Base-by-base conservation (phyloP, 768 basidiomycete genomes). In the Serendipita sp. region DNA sequence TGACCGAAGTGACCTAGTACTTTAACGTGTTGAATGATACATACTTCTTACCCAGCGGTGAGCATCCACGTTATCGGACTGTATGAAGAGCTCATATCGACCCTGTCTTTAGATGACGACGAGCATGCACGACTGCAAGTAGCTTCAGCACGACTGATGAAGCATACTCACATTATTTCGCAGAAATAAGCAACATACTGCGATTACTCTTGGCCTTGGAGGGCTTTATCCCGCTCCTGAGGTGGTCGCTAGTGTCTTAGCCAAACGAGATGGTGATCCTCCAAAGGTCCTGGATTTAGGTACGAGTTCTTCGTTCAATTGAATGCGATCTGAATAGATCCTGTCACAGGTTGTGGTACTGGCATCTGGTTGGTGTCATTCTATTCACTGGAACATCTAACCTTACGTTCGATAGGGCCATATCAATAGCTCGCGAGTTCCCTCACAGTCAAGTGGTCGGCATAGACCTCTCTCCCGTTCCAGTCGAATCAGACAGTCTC, bases 381-480 rank as follows among this genome's bases (percentile, higher is more conserved):
- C 34, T 1, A 14, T 5, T 1, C n/a, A 38, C 14, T 14, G 14
- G 34, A 5, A 5, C 34, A 38, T 38, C 34, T 5, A 38, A 14
- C 1, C 14, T 38, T 38, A 5, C 14, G 34, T 5, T 38, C 26
- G 5, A 50, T 50, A 50, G 62, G 62, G 42, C 62, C 34, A 48
- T 62, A 26, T 22, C 44, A 16, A n/a, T 63, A 16, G 62, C 62
- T 14, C 13, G 22, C 3, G 33, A 56, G n/a, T 63, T 56, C 30
- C 62, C 62, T 33, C 62, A 63, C 50, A 30, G 50, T 7, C 31
- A 63, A 24, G 53, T 63, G 16, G 51, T 63, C 3, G 62, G 62
- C 48, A 56, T 63, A 22, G 62, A 63, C 28, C 53, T 63, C 16
- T 50, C 62, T 14, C 62, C 62, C 26, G 61, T 53, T 42, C 61